phyloP scores from a whole-genome alignment of 768 basidiomycete genomes.

The Trametes cingulata region DNA sequence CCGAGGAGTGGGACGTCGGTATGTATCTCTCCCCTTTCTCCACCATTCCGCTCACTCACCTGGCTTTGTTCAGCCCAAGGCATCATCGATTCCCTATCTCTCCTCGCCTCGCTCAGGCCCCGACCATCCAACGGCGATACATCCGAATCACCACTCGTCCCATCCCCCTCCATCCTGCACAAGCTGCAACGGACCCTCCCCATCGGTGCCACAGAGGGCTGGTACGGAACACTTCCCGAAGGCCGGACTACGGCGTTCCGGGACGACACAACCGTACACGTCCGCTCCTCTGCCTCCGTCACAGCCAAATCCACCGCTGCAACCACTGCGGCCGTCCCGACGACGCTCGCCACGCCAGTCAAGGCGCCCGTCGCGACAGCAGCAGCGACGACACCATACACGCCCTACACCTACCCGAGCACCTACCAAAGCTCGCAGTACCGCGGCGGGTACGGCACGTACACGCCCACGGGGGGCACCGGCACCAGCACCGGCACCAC shows the following conservation, averaged over 20 bases:
- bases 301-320: slow-evolving; percentile 34
- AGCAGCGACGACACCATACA: slow-evolving; percentile 25
- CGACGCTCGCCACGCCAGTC: slow-evolving; percentile 31
- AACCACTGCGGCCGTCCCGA: slow-evolving; percentile 29
- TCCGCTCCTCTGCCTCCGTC: slow-evolving; percentile 39
- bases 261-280: slow-evolving; percentile 74
- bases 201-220: slow-evolving; percentile 57
- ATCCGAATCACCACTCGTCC: slow-evolving; percentile 51
- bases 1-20: slow-evolving; percentile 87
- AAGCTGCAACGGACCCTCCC: slow-evolving; percentile 73
- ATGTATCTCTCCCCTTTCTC: slow-evolving; percentile 31
- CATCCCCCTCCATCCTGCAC: slow-evolving; percentile 64
- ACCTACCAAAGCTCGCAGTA: slow-evolving; percentile 33
- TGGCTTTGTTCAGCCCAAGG: slow-evolving; percentile 55
- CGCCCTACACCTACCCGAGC: slow-evolving; percentile 27
- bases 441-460: slow-evolving; percentile 40
- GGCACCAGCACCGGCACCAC: slow-evolving; percentile 23
- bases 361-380: slow-evolving; percentile 33
- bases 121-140: slow-evolving; percentile 46
- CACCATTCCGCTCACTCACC: background rate
- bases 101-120: slow-evolving; percentile 73
- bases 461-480: slow-evolving; percentile 36
- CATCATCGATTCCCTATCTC: slow-evolving; percentile 66
- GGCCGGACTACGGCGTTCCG: slow-evolving; percentile 60
- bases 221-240: slow-evolving; percentile 72